phyloP scores from a whole-genome alignment of 1,284 basidiomycete species.

The Leccinum solheimii region DNA sequence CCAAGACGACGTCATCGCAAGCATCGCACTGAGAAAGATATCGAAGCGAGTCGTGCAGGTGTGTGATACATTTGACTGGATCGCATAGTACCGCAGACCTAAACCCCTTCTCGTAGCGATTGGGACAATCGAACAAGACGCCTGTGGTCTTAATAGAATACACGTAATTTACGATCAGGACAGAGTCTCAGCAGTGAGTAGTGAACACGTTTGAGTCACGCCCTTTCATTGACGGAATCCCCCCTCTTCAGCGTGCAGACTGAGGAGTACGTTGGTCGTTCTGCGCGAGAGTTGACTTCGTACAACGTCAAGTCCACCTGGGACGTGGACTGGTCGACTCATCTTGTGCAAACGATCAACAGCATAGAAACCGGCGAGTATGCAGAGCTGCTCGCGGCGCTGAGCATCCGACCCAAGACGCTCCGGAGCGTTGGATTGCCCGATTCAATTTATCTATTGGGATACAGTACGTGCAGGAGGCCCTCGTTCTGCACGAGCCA shows the following conservation, averaged over 20 bases:
- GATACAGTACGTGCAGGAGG: slow-evolving; percentile 45
- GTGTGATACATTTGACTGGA: slow-evolving; percentile 6
- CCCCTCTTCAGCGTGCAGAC: slow-evolving; percentile 49
- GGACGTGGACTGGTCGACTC: slow-evolving; percentile 46
- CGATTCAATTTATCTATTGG: no score
- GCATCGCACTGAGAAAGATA: slow-evolving; percentile 63
- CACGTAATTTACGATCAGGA: slow-evolving; percentile 70
- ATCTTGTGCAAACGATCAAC: slow-evolving; percentile 44
- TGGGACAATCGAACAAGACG: slow-evolving; percentile 53
- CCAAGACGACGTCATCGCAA: slow-evolving; percentile 47
- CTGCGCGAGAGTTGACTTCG: slow-evolving; percentile 44
- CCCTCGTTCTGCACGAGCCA: slow-evolving; percentile 58
- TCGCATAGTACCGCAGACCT: background rate
- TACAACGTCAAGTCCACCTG: slow-evolving; percentile 41
- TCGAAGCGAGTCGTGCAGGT: slow-evolving; percentile 54
- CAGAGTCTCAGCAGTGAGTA: slow-evolving; percentile 58
- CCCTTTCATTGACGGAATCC: background rate
- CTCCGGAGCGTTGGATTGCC: slow-evolving; percentile 23
- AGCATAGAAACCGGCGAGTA: slow-evolving; percentile 45
- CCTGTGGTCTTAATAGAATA: slow-evolving; percentile 56
- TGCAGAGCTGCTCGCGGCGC: slow-evolving; percentile 48
- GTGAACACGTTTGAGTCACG: background rate
- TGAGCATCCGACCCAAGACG: slow-evolving; percentile 49
- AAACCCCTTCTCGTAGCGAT: slow-evolving; percentile 44
- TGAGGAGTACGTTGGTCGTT: slow-evolving; percentile 51